phyloP scores from a whole-genome alignment of 1,284 basidiomycete species.

The Apiotrichum siamense region DNA sequence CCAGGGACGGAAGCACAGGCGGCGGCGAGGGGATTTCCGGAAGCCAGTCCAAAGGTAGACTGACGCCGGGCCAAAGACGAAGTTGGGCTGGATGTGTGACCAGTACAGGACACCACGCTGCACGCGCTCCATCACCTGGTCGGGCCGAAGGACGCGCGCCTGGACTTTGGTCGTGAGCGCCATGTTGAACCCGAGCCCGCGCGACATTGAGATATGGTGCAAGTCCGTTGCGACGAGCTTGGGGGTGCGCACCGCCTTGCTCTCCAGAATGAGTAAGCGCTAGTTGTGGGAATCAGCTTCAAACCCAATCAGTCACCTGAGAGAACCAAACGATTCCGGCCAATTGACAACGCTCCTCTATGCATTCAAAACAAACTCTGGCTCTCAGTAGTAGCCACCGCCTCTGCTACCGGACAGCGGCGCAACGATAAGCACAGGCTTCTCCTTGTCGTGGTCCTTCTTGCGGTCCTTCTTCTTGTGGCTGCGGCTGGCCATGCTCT shows the following conservation, averaged over 20 bases:
- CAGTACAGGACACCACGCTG: not conserved
- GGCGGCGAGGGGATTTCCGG: conserved; percentile 19
- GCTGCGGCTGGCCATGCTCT: not conserved
- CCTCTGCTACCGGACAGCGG: not conserved
- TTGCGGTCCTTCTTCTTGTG: not conserved
- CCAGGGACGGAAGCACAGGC: conserved; percentile 11
- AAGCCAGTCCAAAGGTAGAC: conserved; percentile 26
- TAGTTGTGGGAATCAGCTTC: not conserved
- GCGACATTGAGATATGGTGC: conserved; percentile 14
- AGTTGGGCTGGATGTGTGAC: conserved; percentile 5
- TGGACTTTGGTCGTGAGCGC: not conserved
- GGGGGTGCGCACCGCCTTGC: conserved; percentile 1
- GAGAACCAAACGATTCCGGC: no score
- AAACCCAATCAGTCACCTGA: no score
- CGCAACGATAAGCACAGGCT: not conserved
- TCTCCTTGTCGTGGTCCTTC: not conserved
- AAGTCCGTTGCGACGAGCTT: conserved; percentile 29
- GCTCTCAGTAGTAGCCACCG: no score
- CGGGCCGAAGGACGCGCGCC: not conserved
- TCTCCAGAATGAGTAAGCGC: not conserved
- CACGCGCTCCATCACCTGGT: not conserved
- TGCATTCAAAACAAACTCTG: no score
- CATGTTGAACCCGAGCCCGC: conserved; percentile 22
- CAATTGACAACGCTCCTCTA: no score
- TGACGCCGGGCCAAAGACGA: conserved; percentile 16